These are phyloP conservation scores for Cordyceps militaris DNA, from an alignment of 2,329 filamentous ascomycete species.

Conservation along the genomic window DNA sequence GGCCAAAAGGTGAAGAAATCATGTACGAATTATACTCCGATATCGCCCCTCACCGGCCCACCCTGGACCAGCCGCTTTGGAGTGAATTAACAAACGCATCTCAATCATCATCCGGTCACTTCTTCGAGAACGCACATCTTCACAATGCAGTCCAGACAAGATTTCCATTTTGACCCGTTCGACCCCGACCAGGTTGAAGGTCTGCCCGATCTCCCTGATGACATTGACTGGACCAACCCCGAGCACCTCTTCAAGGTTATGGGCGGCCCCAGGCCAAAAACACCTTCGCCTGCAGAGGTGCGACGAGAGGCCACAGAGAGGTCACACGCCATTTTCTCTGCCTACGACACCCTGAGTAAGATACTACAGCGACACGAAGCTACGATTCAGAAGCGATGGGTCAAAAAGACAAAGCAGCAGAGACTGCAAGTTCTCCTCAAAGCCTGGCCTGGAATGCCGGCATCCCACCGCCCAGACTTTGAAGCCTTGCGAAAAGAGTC, in stretches of 20 bases:
- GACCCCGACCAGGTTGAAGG: background rate
- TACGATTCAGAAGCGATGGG: conserved; percentile 46
- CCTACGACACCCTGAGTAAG: conserved; percentile 28
- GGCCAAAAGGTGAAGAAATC: too few relatives aligned
- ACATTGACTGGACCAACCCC: background rate
- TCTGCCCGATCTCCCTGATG: background rate
- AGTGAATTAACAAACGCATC: too few relatives aligned
- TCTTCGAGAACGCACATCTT: background rate
- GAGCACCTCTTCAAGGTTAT: background rate
- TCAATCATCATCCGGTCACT: too few relatives aligned
- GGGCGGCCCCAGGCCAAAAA: background rate
- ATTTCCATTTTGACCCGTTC: background rate
- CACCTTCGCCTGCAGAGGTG: conserved; percentile 9
- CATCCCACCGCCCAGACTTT: conserved; percentile 46
- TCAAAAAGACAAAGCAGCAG: conserved; percentile 43
- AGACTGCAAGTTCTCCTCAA: conserved; percentile 37
- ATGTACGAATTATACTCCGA: too few relatives aligned
- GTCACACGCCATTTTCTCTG: background rate
- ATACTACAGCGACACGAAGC: conserved; percentile 45
- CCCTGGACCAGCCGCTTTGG: too few relatives aligned
- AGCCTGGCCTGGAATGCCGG: conserved; percentile 44
- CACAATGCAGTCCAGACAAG: background rate
- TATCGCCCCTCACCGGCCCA: too few relatives aligned
- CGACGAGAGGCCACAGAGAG: conserved; percentile 14
- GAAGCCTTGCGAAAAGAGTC: conserved; percentile 24